Evolutionary conservation across 1,284 basidiomycete genomes (phyloP), one percentile per base, ranked within the genome.

Genomic region (Naganishia albida): DNA sequence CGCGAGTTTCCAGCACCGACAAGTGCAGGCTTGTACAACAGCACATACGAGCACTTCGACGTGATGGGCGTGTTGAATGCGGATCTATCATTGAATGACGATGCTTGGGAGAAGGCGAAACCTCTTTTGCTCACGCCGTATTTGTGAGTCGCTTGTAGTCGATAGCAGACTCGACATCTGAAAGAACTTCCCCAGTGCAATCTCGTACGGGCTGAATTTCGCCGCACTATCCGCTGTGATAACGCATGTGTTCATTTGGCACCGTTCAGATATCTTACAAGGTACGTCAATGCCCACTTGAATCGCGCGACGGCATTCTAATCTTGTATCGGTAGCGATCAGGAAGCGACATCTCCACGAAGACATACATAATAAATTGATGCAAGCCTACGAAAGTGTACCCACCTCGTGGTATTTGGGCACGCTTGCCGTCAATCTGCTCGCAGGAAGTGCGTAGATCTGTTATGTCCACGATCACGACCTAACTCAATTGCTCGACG

Each of bases 231-330:
- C 81, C 0, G 80, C 80, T 55, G 80, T 82, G 7, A 71, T 83
- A 46, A 78, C 78, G 2, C 81, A 83, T 66, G 82, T 83, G 18
- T 75, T 77, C 69, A 74, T 83, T 2, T 83, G 82, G 81, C 81
- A 83, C 67, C 72, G 81, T 39, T 72, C 77, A 12, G 82, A 83
- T 68, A 81, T 83, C 67, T 74, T 74, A 53, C 70, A 75, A 30
- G 76, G 76, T 77, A 18, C 3, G 18, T 23, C 20, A 20, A 40
- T n/a, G 43, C 46, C 23, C 13, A 50, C 18, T 6, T 26, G 42
- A 64, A 68, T 34, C 68, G 48, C 16, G 46, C 6, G 8, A 25
- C 23, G 15, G 16, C 42, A 16, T 34, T 34, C 55, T 51, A 13
- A 30, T 56, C 30, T 39, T 2, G 15, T 18, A 15, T 7, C 2